Percentiles rank a stretch among this genome's conserved stretches.
These are phyloP conservation scores for Clonostachys byssicola DNA, from an alignment of 2,329 filamentous ascomycete genomes.

Conservation along the genomic window DNA sequence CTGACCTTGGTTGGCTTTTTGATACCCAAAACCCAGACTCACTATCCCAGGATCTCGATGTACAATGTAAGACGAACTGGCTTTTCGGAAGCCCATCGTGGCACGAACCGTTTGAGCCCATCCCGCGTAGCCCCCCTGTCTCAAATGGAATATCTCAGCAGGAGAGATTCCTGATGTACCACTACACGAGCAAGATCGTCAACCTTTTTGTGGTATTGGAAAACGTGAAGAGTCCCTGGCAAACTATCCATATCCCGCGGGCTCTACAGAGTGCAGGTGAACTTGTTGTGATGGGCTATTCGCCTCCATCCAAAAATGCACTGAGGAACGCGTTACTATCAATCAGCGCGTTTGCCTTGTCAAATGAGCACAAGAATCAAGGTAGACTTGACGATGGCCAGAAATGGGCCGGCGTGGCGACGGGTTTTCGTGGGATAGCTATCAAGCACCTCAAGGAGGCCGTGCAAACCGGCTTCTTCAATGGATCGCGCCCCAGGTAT, in stretches of 20 bases:
- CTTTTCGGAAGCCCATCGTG: not conserved
- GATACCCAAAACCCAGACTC: not conserved
- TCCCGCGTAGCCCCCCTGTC: no score
- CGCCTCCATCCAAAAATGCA: constrained; percentile 11
- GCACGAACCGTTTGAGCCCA: no score
- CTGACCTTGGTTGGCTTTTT: not conserved
- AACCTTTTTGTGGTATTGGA: constrained; percentile 16
- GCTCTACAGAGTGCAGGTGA: constrained; percentile 14
- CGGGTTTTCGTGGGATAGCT: constrained; percentile 8
- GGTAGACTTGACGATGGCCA: constrained; percentile 4
- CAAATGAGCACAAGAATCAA: constrained; percentile 10
- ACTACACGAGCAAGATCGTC: constrained; percentile 14
- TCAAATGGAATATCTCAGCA: constrained; percentile 3
- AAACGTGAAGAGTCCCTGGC: constrained; percentile 16
- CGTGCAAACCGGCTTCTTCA: constrained; percentile 8
- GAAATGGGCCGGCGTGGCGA: constrained; percentile 8
- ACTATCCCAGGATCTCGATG: not conserved
- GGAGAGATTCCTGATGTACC: constrained; percentile 14
- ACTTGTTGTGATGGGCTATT: constrained; percentile 10
- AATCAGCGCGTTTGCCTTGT: constrained; percentile 14
- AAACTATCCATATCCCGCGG: constrained; percentile 14
- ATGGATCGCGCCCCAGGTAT: constrained; percentile 9
- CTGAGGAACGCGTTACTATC: constrained; percentile 13
- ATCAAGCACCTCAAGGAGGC: constrained; percentile 12
- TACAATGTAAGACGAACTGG: not conserved